Percentiles rank a stretch among this genome's conserved stretches.
Conservation (phyloP, 176 grass and related monocot genomes). For the Chloris gayana region DNA sequence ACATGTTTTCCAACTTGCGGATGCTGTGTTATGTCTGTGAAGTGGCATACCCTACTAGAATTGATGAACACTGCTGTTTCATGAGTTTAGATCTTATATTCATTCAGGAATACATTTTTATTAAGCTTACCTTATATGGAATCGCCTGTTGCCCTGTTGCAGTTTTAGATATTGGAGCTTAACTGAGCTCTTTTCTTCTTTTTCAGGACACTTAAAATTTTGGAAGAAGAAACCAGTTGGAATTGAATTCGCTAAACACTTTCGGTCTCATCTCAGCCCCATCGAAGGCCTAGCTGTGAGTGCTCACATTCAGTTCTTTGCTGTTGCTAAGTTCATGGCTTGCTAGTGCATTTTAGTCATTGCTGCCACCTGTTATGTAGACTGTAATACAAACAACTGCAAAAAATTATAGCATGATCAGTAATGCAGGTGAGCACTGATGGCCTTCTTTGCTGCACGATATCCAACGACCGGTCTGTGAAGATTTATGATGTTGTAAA, state of each 20-base stretch:
- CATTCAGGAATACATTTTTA: no score
- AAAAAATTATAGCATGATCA: constrained; percentile 60
- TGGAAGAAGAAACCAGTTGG: constrained; percentile 94
- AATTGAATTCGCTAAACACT: constrained; percentile 98
- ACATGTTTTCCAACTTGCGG: background rate
- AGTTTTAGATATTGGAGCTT: background rate
- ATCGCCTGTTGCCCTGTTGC: background rate
- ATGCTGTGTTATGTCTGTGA: background rate
- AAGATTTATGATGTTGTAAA: constrained; percentile 99
- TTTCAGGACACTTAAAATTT: constrained; percentile 85
- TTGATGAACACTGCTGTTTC: background rate
- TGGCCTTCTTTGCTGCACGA: constrained; percentile 95
- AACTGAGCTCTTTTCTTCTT: background rate
- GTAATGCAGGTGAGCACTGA: constrained; percentile 81
- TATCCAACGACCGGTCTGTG: constrained; percentile 69
- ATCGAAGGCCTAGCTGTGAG: constrained; percentile 97
- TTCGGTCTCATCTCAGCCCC: constrained; percentile 91
- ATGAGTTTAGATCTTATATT: background rate
- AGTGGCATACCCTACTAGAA: background rate
- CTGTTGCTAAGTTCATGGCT: constrained; percentile 1
- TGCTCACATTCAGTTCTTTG: constrained; percentile 24
- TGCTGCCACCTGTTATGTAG: background rate
- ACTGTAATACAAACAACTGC: constrained; percentile 9
- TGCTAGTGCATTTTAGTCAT: constrained; percentile 4
- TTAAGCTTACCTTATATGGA: background rate